These are phyloP conservation scores for Lentinula detonsa DNA, from an alignment of 768 basidiomycete genomes.

Conservation along the genomic window DNA sequence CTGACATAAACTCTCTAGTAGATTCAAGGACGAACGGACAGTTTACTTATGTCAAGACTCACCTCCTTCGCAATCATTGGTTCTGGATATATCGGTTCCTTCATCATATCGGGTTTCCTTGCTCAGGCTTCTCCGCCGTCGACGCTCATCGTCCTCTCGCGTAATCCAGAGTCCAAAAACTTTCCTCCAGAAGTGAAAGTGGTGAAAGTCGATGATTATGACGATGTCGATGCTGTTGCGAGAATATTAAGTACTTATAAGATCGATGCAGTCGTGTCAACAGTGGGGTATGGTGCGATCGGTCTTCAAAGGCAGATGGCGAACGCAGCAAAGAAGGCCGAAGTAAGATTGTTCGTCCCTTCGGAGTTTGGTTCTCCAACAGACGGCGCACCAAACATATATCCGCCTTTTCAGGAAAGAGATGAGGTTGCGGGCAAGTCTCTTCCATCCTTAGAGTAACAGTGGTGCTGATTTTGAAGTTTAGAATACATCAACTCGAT, in stretches of 20 bases:
- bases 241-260: conserved; percentile 23
- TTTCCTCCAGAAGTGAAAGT: conserved; percentile 17
- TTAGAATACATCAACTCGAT: conserved; percentile 22
- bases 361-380: conserved; percentile 30
- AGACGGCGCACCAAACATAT: conserved; percentile 21
- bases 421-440: conserved; percentile 19
- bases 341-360: conserved; percentile 32
- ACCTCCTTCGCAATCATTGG: conserved; percentile 27
- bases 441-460: neutral
- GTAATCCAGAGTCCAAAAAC: conserved; percentile 6
- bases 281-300: conserved; percentile 19
- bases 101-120: conserved; percentile 10
- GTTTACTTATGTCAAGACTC: conserved; percentile 10
- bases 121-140: neutral
- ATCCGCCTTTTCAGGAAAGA: conserved; percentile 15
- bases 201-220: conserved; percentile 20
- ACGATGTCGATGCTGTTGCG: conserved; percentile 16
- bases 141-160: conserved; percentile 13
- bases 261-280: conserved; percentile 28
- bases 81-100: conserved; percentile 22
- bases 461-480: neutral
- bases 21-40: too few species aligned
- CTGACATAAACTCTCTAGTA: too few species aligned
- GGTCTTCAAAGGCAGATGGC: conserved; percentile 20
- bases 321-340: conserved; percentile 28